Evolutionary conservation across 1,284 basidiomycete species (phyloP).

Genomic region (Rhizoctonia solani): DNA sequence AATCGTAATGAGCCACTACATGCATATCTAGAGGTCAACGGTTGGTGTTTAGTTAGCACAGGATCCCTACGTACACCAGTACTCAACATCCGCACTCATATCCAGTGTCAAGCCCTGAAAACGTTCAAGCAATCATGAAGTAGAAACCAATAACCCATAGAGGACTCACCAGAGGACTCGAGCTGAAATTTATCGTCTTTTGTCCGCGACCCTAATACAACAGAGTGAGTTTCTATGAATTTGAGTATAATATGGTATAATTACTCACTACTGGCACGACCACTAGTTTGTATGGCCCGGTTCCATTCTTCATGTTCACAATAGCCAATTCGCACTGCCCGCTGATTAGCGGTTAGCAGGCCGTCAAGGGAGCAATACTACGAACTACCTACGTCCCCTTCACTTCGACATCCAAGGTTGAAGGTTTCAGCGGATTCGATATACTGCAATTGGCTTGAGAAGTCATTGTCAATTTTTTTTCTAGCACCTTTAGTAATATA

Average conservation of each 20-base stretch:
- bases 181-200: conserved; percentile 23
- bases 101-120: neutral
- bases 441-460: neutral
- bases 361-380: neutral
- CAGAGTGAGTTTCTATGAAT: neutral
- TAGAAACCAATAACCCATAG: too few relatives aligned
- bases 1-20: conserved; percentile 12
- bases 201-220: conserved; percentile 2
- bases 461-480: neutral
- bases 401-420: neutral
- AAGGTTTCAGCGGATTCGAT: neutral
- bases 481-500: neutral
- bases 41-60: neutral
- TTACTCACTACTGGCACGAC: conserved; percentile 18
- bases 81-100: conserved; percentile 10
- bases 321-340: conserved; percentile 8
- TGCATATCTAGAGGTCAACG: neutral
- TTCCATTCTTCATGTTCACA: conserved; percentile 8
- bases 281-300: conserved; percentile 14
- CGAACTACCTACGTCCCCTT: conserved; percentile 5
- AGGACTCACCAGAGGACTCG: conserved; percentile 24
- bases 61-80: neutral
- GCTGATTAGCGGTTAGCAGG: neutral
- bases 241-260: neutral
- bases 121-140: too few relatives aligned